phyloP scores from a whole-genome alignment of 306 rosid genomes.

The Quillaja saponaria region DNA sequence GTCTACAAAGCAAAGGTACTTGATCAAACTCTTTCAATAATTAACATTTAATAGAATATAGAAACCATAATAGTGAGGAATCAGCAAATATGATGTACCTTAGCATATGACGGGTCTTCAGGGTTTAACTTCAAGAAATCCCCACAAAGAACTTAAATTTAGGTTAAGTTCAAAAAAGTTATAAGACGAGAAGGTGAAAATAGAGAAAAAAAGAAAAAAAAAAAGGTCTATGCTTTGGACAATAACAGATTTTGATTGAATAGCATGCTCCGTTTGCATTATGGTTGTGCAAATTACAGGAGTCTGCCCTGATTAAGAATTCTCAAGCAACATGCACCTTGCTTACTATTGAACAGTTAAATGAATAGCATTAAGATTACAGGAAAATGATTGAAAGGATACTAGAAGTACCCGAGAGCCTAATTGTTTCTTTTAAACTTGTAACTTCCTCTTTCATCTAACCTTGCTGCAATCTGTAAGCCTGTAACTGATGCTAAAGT shows the following conservation, averaged over 20 bases:
- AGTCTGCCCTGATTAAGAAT: slow-evolving; percentile 8
- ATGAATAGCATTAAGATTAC: slow-evolving; percentile 9
- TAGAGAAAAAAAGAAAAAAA: background rate
- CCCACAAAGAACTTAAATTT: slow-evolving; percentile 59
- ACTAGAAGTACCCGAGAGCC: slow-evolving; percentile 88
- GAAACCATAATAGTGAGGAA: background rate
- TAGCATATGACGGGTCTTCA: slow-evolving; percentile 60
- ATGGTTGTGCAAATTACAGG: background rate
- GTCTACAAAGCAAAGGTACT: background rate
- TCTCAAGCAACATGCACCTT: background rate
- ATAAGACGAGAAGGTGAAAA: slow-evolving; percentile 5
- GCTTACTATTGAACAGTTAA: background rate
- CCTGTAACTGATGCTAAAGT: background rate
- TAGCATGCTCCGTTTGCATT: background rate
- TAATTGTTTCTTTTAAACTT: slow-evolving; percentile 66
- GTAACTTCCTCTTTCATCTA: background rate
- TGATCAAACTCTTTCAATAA: background rate
- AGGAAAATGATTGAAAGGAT: slow-evolving; percentile 41
- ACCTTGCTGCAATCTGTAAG: background rate
- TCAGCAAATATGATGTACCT: slow-evolving; percentile 51
- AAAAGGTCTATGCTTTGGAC: background rate
- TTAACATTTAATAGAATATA: too few relatives aligned
- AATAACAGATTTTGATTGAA: background rate
- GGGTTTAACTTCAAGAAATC: slow-evolving; percentile 74
- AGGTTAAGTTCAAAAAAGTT: slow-evolving; percentile 47